Base-by-base conservation (phyloP, 805 yeast genomes). In the Zygoascus bituminiphila region DNA sequence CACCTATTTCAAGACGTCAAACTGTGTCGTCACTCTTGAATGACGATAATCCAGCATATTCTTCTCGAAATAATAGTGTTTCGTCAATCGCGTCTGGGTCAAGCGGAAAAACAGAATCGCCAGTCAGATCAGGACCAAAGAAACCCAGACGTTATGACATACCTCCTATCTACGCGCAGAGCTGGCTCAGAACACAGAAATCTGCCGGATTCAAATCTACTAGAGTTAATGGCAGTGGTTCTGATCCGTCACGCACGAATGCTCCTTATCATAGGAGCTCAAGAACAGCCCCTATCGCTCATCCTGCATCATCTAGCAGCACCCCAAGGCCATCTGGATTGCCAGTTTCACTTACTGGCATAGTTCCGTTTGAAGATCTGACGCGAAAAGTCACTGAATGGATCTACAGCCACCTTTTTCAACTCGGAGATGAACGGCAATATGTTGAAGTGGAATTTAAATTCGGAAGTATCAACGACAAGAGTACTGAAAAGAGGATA, bases 311-410 rank as follows among this genome's bases (percentile, higher is more conserved):
- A 15, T 4, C n/a, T 21, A n/a, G 24, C 26, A n/a, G n/a, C 14
- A 6, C 19, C 19, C 46, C 22, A 24, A 26, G 36, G n/a, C 10
- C 33, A 4, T 29, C 24, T 44, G 75, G 71, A 26, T 60, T 71
- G 19, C 63, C 74, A 0, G 64, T 77, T 44, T 77, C 88, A 38
- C 74, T 87, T 15, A 81, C 88, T 0, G 89, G 88, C 4, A 74
- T 84, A 0, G 80, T 80, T 40, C 93, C 93, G 0, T 77, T 85
- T 43, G 88, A 87, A 59, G 91, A 87, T 57, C 71, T 86, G 50
- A 84, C 89, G 5, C 78, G 89, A 59, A 78, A 85, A 29, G 79
- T 89, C 5, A 84, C 93, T 20, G 87, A 83, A 57, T 89, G 97
- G 97, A 74, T 89, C 7, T 88, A 84, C 71, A 88, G 94, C 17